These are phyloP conservation scores for Mortierella sp. DNA, from an alignment of 371 early-diverging fungal species.

Conservation along the genomic window DNA sequence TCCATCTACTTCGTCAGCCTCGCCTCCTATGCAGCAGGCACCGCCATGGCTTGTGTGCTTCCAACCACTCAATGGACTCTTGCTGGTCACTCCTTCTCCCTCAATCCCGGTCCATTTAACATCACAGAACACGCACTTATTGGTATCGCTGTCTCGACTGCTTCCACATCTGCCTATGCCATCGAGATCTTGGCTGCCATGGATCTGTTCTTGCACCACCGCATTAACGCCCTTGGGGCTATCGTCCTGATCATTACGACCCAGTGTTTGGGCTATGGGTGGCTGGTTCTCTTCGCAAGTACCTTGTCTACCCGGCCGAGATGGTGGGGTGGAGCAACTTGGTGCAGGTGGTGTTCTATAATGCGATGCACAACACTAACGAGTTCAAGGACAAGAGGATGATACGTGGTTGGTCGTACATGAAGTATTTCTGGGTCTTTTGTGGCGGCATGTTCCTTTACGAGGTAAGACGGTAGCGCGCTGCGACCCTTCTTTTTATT, in stretches of 20 bases:
- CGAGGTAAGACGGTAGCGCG: slow-evolving; percentile 6
- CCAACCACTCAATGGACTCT: slow-evolving; percentile 30
- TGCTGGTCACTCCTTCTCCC: slow-evolving; percentile 15
- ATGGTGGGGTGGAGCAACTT: slow-evolving; percentile 92
- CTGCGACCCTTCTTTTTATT: too few species aligned
- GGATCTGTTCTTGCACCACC: slow-evolving; percentile 63
- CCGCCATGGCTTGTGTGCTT: slow-evolving; percentile 43
- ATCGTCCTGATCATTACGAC: slow-evolving; percentile 72
- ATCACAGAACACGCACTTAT: slow-evolving; percentile 67
- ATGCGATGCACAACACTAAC: slow-evolving; percentile 73
- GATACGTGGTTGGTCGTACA: slow-evolving; percentile 60
- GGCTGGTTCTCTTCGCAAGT: slow-evolving; percentile 82
- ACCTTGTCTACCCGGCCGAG: slow-evolving; percentile 81
- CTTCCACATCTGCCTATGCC: slow-evolving; percentile 51
- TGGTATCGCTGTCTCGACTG: slow-evolving; percentile 53
- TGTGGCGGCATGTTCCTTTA: slow-evolving; percentile 63
- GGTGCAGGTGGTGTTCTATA: slow-evolving; percentile 79
- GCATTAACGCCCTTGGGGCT: slow-evolving; percentile 62
- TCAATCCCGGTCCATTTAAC: slow-evolving; percentile 68
- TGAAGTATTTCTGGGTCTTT: too few species aligned
- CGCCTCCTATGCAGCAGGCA: slow-evolving; percentile 56
- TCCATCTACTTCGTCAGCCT: too few species aligned
- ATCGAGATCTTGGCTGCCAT: slow-evolving; percentile 68
- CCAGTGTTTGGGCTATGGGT: slow-evolving; percentile 86
- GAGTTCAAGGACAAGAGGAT: slow-evolving; percentile 46